Percentiles rank a stretch among this genome's conserved stretches.
Conservation (phyloP, 148 eudicot genomes). For the Pouteria glomerata region DNA sequence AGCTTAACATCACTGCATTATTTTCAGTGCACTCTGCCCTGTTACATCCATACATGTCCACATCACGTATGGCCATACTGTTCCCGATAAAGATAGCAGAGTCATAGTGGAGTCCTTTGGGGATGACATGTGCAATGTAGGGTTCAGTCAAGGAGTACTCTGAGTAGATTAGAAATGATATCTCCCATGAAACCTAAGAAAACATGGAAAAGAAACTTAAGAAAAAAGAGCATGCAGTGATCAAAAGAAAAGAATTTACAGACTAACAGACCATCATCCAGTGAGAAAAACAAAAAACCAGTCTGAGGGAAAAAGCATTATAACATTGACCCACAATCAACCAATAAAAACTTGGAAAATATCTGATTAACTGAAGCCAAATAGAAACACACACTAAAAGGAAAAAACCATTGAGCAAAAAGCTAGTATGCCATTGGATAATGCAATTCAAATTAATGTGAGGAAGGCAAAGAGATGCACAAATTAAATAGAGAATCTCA, state of each 20-base stretch:
- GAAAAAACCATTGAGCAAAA: background rate
- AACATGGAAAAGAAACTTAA: background rate
- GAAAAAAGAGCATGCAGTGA: background rate
- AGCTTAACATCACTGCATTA: slow-evolving; percentile 23
- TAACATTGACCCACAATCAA: too few species aligned
- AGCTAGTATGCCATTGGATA: background rate
- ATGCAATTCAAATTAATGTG: background rate
- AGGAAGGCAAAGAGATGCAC: background rate
- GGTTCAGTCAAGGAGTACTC: slow-evolving; percentile 77
- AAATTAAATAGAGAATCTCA: too few species aligned
- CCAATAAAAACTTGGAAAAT: background rate
- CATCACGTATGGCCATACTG: slow-evolving; percentile 97
- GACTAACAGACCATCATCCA: background rate
- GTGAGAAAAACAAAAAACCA: too few species aligned
- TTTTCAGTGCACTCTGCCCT: slow-evolving; percentile 26
- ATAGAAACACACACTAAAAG: slow-evolving; percentile 1
- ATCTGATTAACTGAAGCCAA: background rate
- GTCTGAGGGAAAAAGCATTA: too few species aligned
- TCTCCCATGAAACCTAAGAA: slow-evolving; percentile 70
- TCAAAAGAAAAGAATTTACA: background rate
- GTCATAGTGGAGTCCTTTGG: slow-evolving; percentile 49
- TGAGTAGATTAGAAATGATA: slow-evolving; percentile 51
- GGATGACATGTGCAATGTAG: slow-evolving; percentile 52
- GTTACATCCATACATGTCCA: slow-evolving; percentile 68
- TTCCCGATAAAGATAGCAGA: slow-evolving; percentile 84